A percentile compares a stretch with the other conserved stretches of the same genome.
These are phyloP conservation scores for Nasturtium officinale DNA, from an alignment of 345 rosid species.

Conservation along the genomic window DNA sequence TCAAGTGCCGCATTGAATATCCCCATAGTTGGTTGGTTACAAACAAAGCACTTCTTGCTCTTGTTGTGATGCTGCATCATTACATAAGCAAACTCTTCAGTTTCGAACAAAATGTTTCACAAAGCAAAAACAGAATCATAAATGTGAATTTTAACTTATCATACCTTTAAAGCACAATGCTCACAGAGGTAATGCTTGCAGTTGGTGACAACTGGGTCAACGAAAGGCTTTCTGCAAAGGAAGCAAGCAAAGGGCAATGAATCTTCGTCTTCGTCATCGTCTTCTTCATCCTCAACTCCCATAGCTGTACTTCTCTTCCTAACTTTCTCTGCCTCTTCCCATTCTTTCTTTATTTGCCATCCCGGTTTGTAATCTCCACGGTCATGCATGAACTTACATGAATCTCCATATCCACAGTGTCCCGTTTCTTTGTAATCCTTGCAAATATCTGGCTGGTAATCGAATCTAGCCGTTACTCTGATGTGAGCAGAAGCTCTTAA, in stretches of 20 bases:
- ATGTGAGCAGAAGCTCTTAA: slow-evolving; percentile 94
- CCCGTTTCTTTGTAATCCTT: slow-evolving; percentile 96
- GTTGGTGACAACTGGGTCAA: slow-evolving; percentile 82
- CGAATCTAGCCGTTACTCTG: slow-evolving; percentile 84
- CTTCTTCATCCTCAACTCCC: slow-evolving; percentile 64
- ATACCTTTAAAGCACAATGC: slow-evolving; percentile 91
- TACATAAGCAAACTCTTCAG: not conserved
- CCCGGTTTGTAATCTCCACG: slow-evolving; percentile 92
- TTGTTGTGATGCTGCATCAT: slow-evolving; percentile 71
- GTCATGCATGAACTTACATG: slow-evolving; percentile 92
- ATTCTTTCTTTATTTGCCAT: slow-evolving; percentile 88
- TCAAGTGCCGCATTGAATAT: slow-evolving; percentile 81
- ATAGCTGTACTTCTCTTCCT: slow-evolving; percentile 79
- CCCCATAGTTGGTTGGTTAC: slow-evolving; percentile 84
- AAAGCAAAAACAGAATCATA: slow-evolving; percentile 2
- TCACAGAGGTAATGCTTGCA: slow-evolving; percentile 92
- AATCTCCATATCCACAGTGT: slow-evolving; percentile 89
- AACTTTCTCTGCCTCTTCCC: slow-evolving; percentile 86
- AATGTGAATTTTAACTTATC: not conserved
- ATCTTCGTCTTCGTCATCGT: slow-evolving; percentile 56
- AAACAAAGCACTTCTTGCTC: slow-evolving; percentile 89
- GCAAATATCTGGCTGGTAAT: slow-evolving; percentile 90
- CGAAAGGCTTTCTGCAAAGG: slow-evolving; percentile 76
- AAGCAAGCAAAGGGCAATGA: slow-evolving; percentile 81
- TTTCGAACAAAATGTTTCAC: not conserved